Evolutionary conservation across 2,329 filamentous ascomycete genomes (phyloP).

Genomic region (Mariannaea sp.): DNA sequence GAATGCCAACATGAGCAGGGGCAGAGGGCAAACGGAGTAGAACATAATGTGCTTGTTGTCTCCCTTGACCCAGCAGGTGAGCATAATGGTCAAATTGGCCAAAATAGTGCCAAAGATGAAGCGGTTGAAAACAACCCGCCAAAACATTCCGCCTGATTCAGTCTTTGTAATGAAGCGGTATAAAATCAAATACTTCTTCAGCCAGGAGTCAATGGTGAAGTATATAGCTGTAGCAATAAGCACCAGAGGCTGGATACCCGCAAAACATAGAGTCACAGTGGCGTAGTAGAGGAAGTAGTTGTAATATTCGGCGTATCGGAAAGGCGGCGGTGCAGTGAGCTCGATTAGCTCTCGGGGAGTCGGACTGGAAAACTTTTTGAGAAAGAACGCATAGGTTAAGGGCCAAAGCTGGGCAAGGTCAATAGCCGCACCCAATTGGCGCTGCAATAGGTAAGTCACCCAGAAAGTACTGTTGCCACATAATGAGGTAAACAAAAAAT

Average conservation of each 20-base stretch:
- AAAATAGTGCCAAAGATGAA: conserved; percentile 81
- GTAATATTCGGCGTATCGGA: conserved; percentile 97
- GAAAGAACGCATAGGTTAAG: conserved; percentile 81
- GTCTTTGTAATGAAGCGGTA: conserved; percentile 98
- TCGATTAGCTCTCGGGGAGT: conserved; percentile 92
- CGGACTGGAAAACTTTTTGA: conserved; percentile 81
- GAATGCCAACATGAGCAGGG: conserved; percentile 79
- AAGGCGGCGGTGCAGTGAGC: conserved; percentile 86
- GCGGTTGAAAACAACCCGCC: conserved; percentile 94
- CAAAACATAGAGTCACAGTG: conserved; percentile 85
- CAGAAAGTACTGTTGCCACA: conserved; percentile 88
- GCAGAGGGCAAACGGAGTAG: conserved; percentile 72
- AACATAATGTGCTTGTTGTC: conserved; percentile 62
- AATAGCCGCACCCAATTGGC: conserved; percentile 90
- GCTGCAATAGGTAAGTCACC: conserved; percentile 93
- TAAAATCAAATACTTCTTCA: conserved; percentile 94
- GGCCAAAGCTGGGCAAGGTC: conserved; percentile 90
- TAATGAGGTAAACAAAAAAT: conserved; percentile 71
- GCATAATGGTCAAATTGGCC: conserved; percentile 76
- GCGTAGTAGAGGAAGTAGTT: conserved; percentile 97
- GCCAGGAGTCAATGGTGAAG: conserved; percentile 81
- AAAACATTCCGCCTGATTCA: conserved; percentile 91
- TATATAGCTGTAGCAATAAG: conserved; percentile 87
- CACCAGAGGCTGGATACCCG: conserved; percentile 83
- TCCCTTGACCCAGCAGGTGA: conserved; percentile 70